Percentiles rank a stretch among this genome's conserved stretches.
Conservation (phyloP, 2,329 filamentous ascomycete genomes). For the Pseudogymnoascus sp. region DNA sequence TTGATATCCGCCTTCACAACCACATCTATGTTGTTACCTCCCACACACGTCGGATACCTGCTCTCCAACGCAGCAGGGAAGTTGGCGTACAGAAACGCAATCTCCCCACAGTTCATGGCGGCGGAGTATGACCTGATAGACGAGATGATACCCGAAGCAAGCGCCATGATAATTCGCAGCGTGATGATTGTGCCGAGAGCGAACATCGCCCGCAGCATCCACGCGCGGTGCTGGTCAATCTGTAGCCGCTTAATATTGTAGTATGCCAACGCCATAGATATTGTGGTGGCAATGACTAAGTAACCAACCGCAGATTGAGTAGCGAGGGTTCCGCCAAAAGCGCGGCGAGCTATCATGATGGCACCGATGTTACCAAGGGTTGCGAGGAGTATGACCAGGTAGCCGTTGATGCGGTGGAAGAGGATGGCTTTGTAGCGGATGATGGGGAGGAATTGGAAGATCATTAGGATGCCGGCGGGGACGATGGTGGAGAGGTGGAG, state of each 20-base stretch:
- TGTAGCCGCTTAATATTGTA: slow-evolving; percentile 51
- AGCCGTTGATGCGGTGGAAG: slow-evolving; percentile 54
- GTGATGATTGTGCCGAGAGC: slow-evolving; percentile 46
- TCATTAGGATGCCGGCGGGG: slow-evolving; percentile 36
- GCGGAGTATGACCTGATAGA: slow-evolving; percentile 28
- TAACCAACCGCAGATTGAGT: slow-evolving; percentile 38
- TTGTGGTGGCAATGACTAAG: slow-evolving; percentile 37
- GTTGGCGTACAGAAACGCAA: slow-evolving; percentile 33
- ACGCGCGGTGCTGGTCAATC: slow-evolving; percentile 55
- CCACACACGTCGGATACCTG: slow-evolving; percentile 38
- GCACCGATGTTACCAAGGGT: slow-evolving; percentile 39
- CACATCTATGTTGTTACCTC: slow-evolving; percentile 23
- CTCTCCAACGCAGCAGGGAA: slow-evolving; percentile 22
- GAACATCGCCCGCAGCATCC: slow-evolving; percentile 52
- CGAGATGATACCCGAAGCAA: slow-evolving; percentile 34
- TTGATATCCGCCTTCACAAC: slow-evolving; percentile 27
- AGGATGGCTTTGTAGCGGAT: slow-evolving; percentile 40
- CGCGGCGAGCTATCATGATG: slow-evolving; percentile 42
- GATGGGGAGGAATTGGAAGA: slow-evolving; percentile 41
- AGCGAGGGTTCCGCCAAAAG: slow-evolving; percentile 46
- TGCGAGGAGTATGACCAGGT: slow-evolving; percentile 42
- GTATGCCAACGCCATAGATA: slow-evolving; percentile 38
- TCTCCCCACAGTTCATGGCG: slow-evolving; percentile 39
- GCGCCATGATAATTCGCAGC: slow-evolving; percentile 38
- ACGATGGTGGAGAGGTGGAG: slow-evolving; percentile 39